Conservation (phyloP, 768 basidiomycete species). For the Boletus pseudopeckii region DNA sequence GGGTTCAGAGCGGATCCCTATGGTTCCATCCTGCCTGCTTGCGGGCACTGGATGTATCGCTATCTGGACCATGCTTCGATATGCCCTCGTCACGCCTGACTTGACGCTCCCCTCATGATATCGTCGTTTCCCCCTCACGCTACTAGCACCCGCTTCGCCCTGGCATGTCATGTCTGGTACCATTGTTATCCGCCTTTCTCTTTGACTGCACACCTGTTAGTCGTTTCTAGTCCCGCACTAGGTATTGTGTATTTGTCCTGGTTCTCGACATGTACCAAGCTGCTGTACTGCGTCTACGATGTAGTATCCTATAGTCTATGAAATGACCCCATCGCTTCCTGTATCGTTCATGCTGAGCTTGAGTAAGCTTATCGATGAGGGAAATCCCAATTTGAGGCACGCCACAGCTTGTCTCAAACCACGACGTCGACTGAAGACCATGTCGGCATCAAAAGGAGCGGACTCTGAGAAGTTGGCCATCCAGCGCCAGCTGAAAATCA, state of each 20-base stretch:
- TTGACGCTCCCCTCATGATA: conserved; percentile 8
- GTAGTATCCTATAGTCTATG: conserved; percentile 30
- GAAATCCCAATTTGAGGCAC: neutral
- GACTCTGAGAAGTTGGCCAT: conserved; percentile 33
- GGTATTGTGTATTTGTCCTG: conserved; percentile 32
- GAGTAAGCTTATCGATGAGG: conserved; percentile 9
- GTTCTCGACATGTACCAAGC: conserved; percentile 26
- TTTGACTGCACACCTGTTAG: conserved; percentile 25
- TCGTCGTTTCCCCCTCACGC: conserved; percentile 1
- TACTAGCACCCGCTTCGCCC: conserved; percentile 13
- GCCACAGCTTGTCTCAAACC: conserved; percentile 5
- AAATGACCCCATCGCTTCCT: conserved; percentile 22
- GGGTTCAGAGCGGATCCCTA: conserved; percentile 7
- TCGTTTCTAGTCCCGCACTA: conserved; percentile 27
- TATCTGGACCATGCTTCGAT: conserved; percentile 19
- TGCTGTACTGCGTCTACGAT: conserved; percentile 31
- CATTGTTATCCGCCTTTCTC: conserved; percentile 20
- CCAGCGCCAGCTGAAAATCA: conserved; percentile 74
- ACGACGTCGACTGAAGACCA: conserved; percentile 14
- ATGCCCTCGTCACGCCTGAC: conserved; percentile 25
- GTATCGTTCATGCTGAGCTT: neutral
- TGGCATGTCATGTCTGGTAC: conserved; percentile 21
- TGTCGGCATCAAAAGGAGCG: conserved; percentile 12
- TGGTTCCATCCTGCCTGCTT: conserved; percentile 18
- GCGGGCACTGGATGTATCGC: conserved; percentile 22